phyloP scores from a whole-genome alignment of 176 grass and related monocot species.

The Musa schizocarpa region DNA sequence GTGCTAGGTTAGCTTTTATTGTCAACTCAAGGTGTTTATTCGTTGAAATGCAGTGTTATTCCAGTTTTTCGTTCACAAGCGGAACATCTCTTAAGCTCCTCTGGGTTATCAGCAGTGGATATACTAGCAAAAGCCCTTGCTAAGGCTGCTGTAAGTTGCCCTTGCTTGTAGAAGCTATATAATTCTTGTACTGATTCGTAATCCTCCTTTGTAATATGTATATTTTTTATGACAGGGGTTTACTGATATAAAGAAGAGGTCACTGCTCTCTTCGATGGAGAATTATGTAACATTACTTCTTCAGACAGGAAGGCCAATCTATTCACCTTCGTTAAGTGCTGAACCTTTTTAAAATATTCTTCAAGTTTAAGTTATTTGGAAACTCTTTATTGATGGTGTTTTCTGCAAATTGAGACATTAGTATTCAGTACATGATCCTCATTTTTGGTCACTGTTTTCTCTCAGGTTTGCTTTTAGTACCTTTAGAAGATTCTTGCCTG shows the following conservation, averaged over 20 bases:
- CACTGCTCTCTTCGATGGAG: conserved; percentile 83
- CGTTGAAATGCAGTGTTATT: conserved; percentile 67
- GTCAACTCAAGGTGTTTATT: not conserved
- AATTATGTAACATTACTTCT: conserved; percentile 67
- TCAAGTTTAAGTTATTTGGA: not conserved
- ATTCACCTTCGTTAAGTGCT: conserved; percentile 68
- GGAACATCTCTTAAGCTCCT: conserved; percentile 63
- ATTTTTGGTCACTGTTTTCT: not conserved
- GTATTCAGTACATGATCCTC: too few species aligned
- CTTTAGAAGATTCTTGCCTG: conserved; percentile 82
- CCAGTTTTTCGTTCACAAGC: conserved; percentile 90
- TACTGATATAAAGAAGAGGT: conserved; percentile 92
- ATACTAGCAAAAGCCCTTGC: conserved; percentile 92
- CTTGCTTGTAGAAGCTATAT: not conserved
- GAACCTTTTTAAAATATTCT: conserved; percentile 18
- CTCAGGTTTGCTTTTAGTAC: conserved; percentile 66
- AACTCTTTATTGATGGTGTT: too few species aligned
- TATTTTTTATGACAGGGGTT: conserved; percentile 49
- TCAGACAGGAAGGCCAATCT: conserved; percentile 57
- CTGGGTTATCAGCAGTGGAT: conserved; percentile 50
- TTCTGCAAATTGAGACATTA: too few species aligned
- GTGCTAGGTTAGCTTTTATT: conserved; percentile 6
- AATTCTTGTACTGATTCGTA: not conserved
- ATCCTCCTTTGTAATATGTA: conserved; percentile 10
- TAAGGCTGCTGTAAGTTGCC: conserved; percentile 72